Conservation (phyloP, 331 rosid genomes). For the Phaseolus coccineus region DNA sequence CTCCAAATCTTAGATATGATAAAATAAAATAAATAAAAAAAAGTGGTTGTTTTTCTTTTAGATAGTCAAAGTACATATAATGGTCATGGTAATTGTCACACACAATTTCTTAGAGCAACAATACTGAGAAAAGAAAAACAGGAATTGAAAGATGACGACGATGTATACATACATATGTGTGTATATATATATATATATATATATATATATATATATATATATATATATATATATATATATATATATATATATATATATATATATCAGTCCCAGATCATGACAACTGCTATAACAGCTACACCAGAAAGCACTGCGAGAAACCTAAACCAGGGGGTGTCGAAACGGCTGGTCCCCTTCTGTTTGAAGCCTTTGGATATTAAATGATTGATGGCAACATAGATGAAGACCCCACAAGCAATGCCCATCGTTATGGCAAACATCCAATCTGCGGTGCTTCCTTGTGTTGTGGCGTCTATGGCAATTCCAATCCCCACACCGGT, state of each 20-base stretch:
- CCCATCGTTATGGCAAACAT: conserved; percentile 78
- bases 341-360: conserved; percentile 45
- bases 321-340: conserved; percentile 63
- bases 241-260: too few species aligned
- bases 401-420: conserved; percentile 76
- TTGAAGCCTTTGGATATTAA: conserved; percentile 77
- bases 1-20: too few species aligned
- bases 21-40: too few species aligned
- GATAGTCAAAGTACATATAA: too few species aligned
- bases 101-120: too few species aligned
- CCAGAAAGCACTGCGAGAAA: conserved; percentile 77
- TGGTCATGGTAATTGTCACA: too few species aligned
- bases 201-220: neutral
- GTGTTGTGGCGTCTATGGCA: conserved; percentile 74
- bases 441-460: conserved; percentile 77
- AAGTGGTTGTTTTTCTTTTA: too few species aligned
- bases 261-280: conserved; percentile 78
- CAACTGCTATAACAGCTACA: conserved; percentile 69
- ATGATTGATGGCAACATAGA: conserved; percentile 84
- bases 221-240: too few species aligned
- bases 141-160: too few species aligned
- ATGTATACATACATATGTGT: too few species aligned
- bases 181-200: too few species aligned
- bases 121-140: too few species aligned
- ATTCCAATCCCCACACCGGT: conserved; percentile 81